These are phyloP conservation scores for Cymbopogon flexuosus DNA, from an alignment of 202 grass and related monocot species.

Conservation along the genomic window DNA sequence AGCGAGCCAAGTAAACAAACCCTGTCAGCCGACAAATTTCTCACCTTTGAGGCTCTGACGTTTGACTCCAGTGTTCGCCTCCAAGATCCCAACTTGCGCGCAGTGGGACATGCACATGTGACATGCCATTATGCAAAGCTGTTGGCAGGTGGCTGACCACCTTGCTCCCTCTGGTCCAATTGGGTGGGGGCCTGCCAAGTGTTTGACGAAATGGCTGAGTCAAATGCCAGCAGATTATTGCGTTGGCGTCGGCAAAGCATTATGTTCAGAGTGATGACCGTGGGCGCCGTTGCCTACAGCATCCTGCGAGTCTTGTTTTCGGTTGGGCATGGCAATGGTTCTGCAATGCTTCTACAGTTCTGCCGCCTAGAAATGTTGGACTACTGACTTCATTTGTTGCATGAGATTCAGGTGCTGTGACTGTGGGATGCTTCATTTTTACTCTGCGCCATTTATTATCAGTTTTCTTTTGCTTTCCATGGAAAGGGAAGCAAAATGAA, in stretches of 20 bases:
- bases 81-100: no score
- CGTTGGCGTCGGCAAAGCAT: neutral
- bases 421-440: neutral
- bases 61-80: no score
- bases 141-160: neutral
- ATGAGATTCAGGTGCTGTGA: neutral
- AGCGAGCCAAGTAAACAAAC: no score
- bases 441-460: neutral
- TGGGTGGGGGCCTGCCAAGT: neutral
- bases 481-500: neutral
- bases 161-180: neutral
- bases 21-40: no score
- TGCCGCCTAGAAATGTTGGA: constrained; percentile 2
- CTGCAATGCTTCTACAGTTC: neutral
- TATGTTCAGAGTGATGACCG: neutral
- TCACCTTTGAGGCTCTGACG: no score
- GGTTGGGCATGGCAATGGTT: neutral
- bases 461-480: neutral
- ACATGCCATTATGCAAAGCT: no score
- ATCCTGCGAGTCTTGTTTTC: neutral
- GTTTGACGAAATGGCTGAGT: constrained; percentile 35
- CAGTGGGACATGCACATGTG: neutral
- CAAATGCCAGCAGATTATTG: neutral
- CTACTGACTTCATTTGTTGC: neutral
- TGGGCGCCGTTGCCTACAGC: neutral